Conservation (phyloP, 768 basidiomycete genomes). For the Serendipita sp. region DNA sequence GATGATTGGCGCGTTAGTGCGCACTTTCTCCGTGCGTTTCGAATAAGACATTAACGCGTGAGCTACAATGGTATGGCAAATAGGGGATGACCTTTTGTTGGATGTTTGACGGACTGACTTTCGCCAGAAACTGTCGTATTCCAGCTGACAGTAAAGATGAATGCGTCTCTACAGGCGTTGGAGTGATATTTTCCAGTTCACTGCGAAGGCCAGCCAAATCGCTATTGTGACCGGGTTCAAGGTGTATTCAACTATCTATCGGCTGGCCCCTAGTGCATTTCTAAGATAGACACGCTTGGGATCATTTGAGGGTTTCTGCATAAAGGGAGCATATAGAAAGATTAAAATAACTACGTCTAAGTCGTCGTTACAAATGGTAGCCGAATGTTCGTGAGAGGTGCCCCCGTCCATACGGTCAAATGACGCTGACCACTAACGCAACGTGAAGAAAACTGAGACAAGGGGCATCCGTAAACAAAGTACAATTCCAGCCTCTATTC, state of each 20-base stretch:
- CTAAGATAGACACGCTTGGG: no score
- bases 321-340: not conserved
- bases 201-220: no score
- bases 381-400: not conserved
- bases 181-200: no score
- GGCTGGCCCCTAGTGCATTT: no score
- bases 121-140: no score
- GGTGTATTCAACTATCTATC: not conserved
- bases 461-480: not conserved
- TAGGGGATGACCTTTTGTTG: not conserved
- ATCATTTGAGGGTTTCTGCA: no score
- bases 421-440: not conserved
- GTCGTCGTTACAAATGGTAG: not conserved
- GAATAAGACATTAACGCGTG: not conserved
- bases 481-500: not conserved
- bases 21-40: not conserved
- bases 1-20: slow-evolving; percentile 30
- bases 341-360: slow-evolving; percentile 7
- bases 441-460: not conserved
- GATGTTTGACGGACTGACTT: no score
- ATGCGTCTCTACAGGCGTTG: no score
- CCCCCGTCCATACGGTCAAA: not conserved
- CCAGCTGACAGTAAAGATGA: no score
- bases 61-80: not conserved
- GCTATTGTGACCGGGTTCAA: not conserved